These are phyloP conservation scores for Aspergillus jensenii DNA, from an alignment of 2,329 filamentous ascomycete species.

Conservation along the genomic window DNA sequence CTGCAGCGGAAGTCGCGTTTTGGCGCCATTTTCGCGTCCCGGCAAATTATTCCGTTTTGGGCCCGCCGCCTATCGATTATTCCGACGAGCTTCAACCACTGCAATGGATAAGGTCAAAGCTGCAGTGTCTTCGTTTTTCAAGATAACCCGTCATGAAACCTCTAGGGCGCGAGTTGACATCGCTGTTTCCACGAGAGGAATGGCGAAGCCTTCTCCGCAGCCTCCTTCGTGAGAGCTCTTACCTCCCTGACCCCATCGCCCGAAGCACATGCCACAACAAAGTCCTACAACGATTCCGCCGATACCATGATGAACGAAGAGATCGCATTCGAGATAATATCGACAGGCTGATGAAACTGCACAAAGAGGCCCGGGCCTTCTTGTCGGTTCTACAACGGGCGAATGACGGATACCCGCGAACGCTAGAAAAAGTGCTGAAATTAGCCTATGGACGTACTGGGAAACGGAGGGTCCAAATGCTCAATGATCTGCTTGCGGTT, in stretches of 20 bases:
- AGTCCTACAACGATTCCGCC: conserved; percentile 50
- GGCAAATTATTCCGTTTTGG: conserved; percentile 20
- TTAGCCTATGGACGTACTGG: conserved; percentile 60
- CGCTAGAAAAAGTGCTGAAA: conserved; percentile 53
- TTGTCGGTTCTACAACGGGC: conserved; percentile 51
- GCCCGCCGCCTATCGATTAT: not conserved
- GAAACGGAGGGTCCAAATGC: conserved; percentile 50
- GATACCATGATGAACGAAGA: conserved; percentile 26
- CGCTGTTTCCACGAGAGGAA: conserved; percentile 15
- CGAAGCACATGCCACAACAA: conserved; percentile 51
- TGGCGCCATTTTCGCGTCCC: conserved; percentile 20
- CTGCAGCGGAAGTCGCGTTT: conserved; percentile 21
- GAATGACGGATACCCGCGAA: conserved; percentile 54
- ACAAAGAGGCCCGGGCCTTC: conserved; percentile 32
- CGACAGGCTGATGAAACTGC: conserved; percentile 21
- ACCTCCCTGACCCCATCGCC: conserved; percentile 59
- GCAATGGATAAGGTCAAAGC: not conserved
- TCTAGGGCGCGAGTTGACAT: not conserved
- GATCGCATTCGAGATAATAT: conserved; percentile 17
- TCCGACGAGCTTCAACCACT: not conserved
- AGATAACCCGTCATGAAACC: not conserved
- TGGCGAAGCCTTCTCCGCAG: conserved; percentile 54
- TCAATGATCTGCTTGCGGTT: conserved; percentile 36
- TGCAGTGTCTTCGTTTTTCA: not conserved
- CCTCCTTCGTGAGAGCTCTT: conserved; percentile 59